Evolutionary conservation across 805 yeast species (phyloP), one percentile per base, ranked within the genome.

Genomic region (Candida cerambycidarum): DNA sequence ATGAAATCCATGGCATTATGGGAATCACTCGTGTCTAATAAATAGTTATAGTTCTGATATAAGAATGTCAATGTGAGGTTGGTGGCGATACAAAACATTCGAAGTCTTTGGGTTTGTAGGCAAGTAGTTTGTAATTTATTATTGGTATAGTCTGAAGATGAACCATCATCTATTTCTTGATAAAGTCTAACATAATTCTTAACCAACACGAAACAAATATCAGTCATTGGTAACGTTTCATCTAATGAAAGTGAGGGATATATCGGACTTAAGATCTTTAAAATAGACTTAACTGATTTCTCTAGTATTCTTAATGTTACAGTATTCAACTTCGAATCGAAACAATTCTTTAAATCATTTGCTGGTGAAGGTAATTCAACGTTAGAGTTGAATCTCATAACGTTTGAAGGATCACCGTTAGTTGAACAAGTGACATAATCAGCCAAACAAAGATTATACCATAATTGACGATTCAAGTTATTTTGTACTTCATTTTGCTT

Each of bases 41-140:
- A 73, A 45, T 68, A 67, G 11, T 64, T 48, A 39, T 63, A 64
- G 5, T 76, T 45, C 21, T 63, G 64, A 30, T 52, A 60, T 43
- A 62, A 48, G 14, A 52, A 16, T 8, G 54, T 19, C 5, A 43
- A 24, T 4, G 44, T 23, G 8, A 41, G 5, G 28, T 29, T 19
- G 5, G 16, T 4, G 7, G 34, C 7, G 3, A 18, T n/a, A n/a
- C 29, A 8, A 4, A 35, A 12, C 5, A 32, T 32, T n/a, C 35
- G 10, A 18, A 21, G 39, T 30, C 32, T 39, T 25, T 23, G 33
- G 17, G 29, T 33, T 30, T 18, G 33, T 37, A 36, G 31, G 16
- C 3, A 35, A n/a, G 12, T 30, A 9, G 38, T 5, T 3, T 41
- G 30, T 24, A 29, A 8, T 23, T 17, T 23, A 24, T 35, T 15